These are phyloP conservation scores for Bondarzewia mesenterica DNA, from an alignment of 1,284 basidiomycete species.

Conservation along the genomic window DNA sequence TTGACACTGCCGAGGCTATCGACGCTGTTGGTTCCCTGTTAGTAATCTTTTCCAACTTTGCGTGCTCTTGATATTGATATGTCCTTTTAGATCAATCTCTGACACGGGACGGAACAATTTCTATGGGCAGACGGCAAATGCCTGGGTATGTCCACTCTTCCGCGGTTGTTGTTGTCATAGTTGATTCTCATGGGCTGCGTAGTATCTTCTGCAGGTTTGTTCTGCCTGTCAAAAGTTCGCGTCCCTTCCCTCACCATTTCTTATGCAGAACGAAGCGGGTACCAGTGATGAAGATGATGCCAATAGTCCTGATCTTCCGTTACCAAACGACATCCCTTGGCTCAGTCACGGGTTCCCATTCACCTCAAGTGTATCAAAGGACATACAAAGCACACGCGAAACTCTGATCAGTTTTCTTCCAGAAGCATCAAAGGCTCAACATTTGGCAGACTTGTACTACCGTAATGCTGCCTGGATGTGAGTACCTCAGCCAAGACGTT, in stretches of 20 bases:
- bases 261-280: conserved; percentile 44
- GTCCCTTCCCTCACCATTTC: too few species aligned
- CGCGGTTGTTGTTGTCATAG: conserved; percentile 4
- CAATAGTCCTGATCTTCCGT: conserved; percentile 23
- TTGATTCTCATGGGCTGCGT: conserved; percentile 9
- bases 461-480: conserved; percentile 64
- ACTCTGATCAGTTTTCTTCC: conserved; percentile 42
- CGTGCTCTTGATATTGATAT: conserved; percentile 12
- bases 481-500: conserved; percentile 18
- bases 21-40: conserved; percentile 60
- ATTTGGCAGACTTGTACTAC: conserved; percentile 45
- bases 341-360: conserved; percentile 54
- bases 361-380: conserved; percentile 32
- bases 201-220: conserved; percentile 31
- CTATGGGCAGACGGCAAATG: conserved; percentile 56
- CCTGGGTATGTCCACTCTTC: conserved; percentile 44
- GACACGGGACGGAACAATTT: conserved; percentile 54
- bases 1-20: conserved; percentile 36
- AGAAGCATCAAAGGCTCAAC: conserved; percentile 30
- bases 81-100: conserved; percentile 42
- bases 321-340: conserved; percentile 49
- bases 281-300: conserved; percentile 42
- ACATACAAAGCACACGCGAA: conserved; percentile 32
- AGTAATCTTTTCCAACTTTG: conserved; percentile 15
- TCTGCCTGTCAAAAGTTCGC: conserved; percentile 5